A percentile compares a stretch with the other conserved stretches of the same genome.
phyloP scores from a whole-genome alignment of 2,329 filamentous ascomycete species.

The Beauveria scarabaeidicola region DNA sequence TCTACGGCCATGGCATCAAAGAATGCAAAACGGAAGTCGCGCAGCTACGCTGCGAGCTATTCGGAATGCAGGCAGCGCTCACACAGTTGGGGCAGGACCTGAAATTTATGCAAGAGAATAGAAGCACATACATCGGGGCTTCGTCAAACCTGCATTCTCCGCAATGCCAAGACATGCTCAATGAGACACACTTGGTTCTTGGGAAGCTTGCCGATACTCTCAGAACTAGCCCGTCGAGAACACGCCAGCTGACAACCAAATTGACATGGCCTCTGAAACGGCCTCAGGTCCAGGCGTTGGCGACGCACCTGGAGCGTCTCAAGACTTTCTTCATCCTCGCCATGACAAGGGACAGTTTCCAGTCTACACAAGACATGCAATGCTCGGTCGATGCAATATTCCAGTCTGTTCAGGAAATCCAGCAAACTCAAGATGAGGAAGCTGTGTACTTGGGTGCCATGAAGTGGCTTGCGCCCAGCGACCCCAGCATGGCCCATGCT shows the following conservation, averaged over 20 bases:
- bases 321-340: slow-evolving; percentile 9
- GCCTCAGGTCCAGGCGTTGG: background rate
- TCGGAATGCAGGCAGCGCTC: slow-evolving; percentile 4
- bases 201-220: background rate
- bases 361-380: background rate
- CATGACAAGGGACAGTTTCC: background rate
- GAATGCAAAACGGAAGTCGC: slow-evolving; percentile 8
- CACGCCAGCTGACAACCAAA: background rate
- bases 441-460: background rate
- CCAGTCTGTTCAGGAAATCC: background rate
- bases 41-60: slow-evolving; percentile 7
- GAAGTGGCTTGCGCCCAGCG: background rate
- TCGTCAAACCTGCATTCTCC: background rate
- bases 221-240: background rate
- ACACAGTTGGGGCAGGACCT: slow-evolving; percentile 5
- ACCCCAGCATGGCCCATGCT: background rate
- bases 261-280: slow-evolving; percentile 6
- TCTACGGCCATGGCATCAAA: slow-evolving; percentile 1
- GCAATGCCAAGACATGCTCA: slow-evolving; percentile 6
- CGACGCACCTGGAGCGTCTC: background rate
- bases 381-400: background rate
- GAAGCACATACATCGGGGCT: background rate
- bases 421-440: background rate
- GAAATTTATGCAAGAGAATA: background rate
- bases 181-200: background rate